Conservation (phyloP, 495 filamentous ascomycete genomes). For the Penicillium soppii region DNA sequence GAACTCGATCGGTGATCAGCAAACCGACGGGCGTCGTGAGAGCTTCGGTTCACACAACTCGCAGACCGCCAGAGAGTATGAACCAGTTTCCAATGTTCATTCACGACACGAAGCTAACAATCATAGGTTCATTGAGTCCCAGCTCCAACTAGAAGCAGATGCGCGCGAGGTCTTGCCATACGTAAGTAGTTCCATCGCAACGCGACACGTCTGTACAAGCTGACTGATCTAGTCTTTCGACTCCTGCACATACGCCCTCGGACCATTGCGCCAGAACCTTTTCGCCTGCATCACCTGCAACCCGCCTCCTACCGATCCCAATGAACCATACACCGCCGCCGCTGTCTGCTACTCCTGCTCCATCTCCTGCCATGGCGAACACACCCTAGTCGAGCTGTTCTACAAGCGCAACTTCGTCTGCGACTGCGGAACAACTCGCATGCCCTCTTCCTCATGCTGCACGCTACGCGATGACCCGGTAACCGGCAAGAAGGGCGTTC, state of each 20-base stretch:
- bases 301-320: constrained; percentile 62
- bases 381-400: constrained; percentile 94
- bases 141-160: constrained; percentile 89
- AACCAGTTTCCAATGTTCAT: not conserved
- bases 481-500: constrained; percentile 74
- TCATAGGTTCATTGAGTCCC: constrained; percentile 77
- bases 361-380: constrained; percentile 94
- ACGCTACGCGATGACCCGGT: constrained; percentile 70
- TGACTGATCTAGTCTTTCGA: constrained; percentile 69
- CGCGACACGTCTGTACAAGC: constrained; percentile 7
- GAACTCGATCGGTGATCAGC: not conserved
- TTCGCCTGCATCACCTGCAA: constrained; percentile 94
- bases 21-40: constrained; percentile 32
- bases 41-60: constrained; percentile 69
- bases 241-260: constrained; percentile 83
- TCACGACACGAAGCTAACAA: not conserved
- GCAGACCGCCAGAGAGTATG: constrained; percentile 85
- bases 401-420: constrained; percentile 92
- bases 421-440: constrained; percentile 88
- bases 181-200: constrained; percentile 43
- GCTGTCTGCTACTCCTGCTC: constrained; percentile 96
- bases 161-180: constrained; percentile 94
- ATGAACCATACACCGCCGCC: constrained; percentile 68
- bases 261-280: constrained; percentile 78
- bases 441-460: constrained; percentile 69